Conservation (phyloP, 176 grass and related monocot species). For the Rhynchospora pubera region DNA sequence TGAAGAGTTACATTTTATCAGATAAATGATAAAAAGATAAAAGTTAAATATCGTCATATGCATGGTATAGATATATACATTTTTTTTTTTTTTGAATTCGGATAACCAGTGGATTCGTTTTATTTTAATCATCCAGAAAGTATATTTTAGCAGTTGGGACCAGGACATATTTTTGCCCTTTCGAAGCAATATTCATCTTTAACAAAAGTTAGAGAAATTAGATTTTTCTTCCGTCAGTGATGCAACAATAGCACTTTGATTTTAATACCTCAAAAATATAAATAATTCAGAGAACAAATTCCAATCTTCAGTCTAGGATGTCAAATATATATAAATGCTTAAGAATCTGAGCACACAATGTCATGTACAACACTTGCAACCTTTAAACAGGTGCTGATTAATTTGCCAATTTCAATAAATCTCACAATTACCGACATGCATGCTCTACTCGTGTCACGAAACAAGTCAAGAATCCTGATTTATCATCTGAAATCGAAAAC, state of each 20-base stretch:
- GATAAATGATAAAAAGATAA: not conserved
- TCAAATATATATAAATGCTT: not conserved
- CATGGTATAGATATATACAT: not conserved
- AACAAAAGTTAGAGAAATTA: not conserved
- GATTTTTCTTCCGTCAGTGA: not conserved
- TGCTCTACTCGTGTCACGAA: too few relatives aligned
- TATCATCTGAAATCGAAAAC: not conserved
- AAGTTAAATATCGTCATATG: not conserved
- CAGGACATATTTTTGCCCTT: not conserved
- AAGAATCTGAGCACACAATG: not conserved
- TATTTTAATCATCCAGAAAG: not conserved
- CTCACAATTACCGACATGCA: not conserved
- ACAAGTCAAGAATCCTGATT: not conserved
- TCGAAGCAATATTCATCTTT: not conserved
- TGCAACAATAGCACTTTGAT: not conserved
- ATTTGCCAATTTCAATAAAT: not conserved
- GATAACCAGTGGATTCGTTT: too few relatives aligned
- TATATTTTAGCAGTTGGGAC: not conserved
- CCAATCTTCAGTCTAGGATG: not conserved
- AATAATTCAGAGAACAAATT: not conserved
- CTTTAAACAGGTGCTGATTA: too few relatives aligned
- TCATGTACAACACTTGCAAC: not conserved
- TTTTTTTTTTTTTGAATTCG: not conserved
- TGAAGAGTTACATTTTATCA: not conserved
- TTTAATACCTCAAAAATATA: not conserved